These are phyloP conservation scores for Linum usitatissimum DNA, from an alignment of 345 rosid genomes.

Conservation along the genomic window DNA sequence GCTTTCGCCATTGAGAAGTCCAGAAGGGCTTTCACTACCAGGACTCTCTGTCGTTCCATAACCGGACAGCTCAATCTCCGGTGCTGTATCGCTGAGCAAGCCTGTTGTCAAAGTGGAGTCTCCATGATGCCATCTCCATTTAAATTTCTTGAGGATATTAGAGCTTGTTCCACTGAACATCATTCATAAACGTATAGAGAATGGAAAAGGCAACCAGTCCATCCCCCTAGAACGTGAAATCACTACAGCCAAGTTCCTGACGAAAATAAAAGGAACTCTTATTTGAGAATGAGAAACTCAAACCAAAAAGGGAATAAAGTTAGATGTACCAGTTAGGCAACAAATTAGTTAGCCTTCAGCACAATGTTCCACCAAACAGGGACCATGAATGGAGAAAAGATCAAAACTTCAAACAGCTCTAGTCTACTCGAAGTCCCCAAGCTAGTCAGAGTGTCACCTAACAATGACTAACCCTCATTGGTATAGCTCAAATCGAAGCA, in stretches of 20 bases:
- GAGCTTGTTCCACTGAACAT: constrained; percentile 67
- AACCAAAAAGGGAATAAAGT: no score
- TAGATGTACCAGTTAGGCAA: neutral
- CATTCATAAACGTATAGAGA: constrained; percentile 47
- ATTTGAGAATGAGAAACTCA: neutral
- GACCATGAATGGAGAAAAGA: neutral
- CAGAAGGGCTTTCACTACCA: constrained; percentile 95
- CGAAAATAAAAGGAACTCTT: neutral
- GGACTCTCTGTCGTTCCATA: constrained; percentile 80
- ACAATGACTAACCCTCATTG: neutral
- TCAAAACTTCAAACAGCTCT: neutral
- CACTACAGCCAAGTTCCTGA: constrained; percentile 6
- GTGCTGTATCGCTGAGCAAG: constrained; percentile 70
- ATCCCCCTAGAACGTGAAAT: constrained; percentile 42
- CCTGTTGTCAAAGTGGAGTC: constrained; percentile 61
- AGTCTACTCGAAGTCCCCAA: neutral
- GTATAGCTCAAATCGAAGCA: neutral
- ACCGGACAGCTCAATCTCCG: constrained; percentile 81
- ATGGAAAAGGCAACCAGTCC: constrained; percentile 61
- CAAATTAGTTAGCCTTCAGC: neutral
- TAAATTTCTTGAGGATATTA: constrained; percentile 50
- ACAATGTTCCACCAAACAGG: neutral
- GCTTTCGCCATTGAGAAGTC: constrained; percentile 88
- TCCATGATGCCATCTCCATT: constrained; percentile 54
- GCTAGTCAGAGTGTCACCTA: no score